Base-by-base conservation (phyloP, 805 yeast genomes). In the Cyberlindnera galapagoensis region DNA sequence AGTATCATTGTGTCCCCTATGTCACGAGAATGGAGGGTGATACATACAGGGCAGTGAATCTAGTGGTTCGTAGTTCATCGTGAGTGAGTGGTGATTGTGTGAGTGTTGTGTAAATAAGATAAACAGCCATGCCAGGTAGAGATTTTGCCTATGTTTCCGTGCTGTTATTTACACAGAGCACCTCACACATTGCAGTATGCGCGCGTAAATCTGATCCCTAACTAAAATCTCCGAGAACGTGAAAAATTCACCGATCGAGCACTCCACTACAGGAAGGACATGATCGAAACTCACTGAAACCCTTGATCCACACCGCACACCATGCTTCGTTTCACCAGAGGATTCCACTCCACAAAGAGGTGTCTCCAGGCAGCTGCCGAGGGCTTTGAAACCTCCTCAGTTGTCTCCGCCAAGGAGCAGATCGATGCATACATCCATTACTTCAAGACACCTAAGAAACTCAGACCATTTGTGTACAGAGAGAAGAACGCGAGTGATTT, bases 11-110 rank as follows among this genome's bases (percentile, higher is more conserved):
- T 14, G 20, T 9, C 19, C 5, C 15, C 14, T 12, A 16, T 7
- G 20, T 11, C 11, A 9, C 19, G 3, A 5, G 19, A 4, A 14
- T n/a, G 6, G 3, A 37, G 7, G 38, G 30, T 15, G 9, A 15
- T 38, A 60, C 67, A 37, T 61, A 62, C 67, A 59, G 9, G 63
- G 64, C 24, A 67, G 51, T 28, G 62, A 57, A 28, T 66, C 71
- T 27, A 60, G 35, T 3, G 56, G 54, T 23, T 59, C 62, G 41
- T 53, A 51, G 34, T 58, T 52, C 36, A 56, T 53, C 11, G 3
- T 27, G 7, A 12, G n/a, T 9, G 17, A 13, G 14, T 26, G 20
- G 13, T 14, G 18, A 3, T 14, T 11, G 14, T 24, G 19, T 12
- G 11, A n/a, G n/a, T n/a, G n/a, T n/a, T n/a, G n/a, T n/a, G n/a